These are phyloP conservation scores for Russula sp. DNA, from an alignment of 768 basidiomycete genomes.

Conservation along the genomic window DNA sequence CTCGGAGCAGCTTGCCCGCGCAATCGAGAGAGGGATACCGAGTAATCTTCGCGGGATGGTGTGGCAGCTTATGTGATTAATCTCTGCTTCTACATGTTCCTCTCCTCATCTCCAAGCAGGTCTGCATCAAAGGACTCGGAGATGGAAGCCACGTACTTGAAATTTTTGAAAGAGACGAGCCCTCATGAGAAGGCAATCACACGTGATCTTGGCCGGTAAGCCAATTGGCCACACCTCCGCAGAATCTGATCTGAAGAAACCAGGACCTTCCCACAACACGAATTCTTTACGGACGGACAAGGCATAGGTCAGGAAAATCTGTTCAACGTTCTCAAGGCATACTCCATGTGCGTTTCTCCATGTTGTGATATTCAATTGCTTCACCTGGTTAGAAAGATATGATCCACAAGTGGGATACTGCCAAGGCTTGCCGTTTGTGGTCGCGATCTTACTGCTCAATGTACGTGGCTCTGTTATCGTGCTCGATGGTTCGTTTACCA, in stretches of 20 bases:
- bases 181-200: conserved; percentile 92
- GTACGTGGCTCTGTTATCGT: conserved; percentile 44
- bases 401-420: conserved; percentile 96
- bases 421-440: conserved; percentile 95
- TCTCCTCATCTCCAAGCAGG: conserved; percentile 43
- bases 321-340: conserved; percentile 97
- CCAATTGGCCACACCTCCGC: not conserved
- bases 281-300: conserved; percentile 91
- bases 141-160: conserved; percentile 79
- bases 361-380: conserved; percentile 3
- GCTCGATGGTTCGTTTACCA: not conserved
- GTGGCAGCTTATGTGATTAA: conserved; percentile 86
- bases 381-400: conserved; percentile 49
- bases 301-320: conserved; percentile 96
- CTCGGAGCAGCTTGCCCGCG: conserved; percentile 76
- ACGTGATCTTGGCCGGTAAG: conserved; percentile 82
- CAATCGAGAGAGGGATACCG: conserved; percentile 92
- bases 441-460: conserved; percentile 88
- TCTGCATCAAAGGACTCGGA: conserved; percentile 90
- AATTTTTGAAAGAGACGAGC: conserved; percentile 77
- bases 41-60: conserved; percentile 86
- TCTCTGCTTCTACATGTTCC: not conserved
- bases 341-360: conserved; percentile 65
- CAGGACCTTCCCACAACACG: conserved; percentile 95
- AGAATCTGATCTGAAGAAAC: conserved; percentile 15